phyloP scores from a whole-genome alignment of 441 rosid genomes.

The Francoa sonchifolia region DNA sequence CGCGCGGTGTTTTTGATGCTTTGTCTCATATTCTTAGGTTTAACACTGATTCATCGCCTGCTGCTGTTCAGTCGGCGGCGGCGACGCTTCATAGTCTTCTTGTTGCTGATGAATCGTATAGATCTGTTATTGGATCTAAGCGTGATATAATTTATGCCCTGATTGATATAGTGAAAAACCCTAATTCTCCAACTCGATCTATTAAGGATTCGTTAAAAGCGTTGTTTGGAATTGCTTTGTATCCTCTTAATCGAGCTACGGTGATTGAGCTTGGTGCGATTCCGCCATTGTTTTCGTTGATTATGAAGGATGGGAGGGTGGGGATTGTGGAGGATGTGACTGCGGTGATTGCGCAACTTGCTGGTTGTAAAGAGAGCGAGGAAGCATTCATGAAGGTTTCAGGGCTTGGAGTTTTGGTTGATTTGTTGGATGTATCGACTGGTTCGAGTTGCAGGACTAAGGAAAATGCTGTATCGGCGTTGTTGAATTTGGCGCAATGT shows the following conservation, averaged over 20 bases:
- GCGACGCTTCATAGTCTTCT: conserved; percentile 66
- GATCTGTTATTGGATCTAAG: conserved; percentile 69
- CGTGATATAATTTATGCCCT: conserved; percentile 71
- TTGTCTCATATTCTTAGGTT: no score
- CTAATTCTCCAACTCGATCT: conserved; percentile 52
- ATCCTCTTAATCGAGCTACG: conserved; percentile 47
- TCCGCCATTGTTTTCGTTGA: conserved; percentile 44
- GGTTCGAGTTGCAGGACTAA: conserved; percentile 47
- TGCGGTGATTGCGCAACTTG: conserved; percentile 81
- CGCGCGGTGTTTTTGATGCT: conserved; percentile 76
- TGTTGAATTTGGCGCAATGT: conserved; percentile 53
- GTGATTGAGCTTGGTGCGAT: conserved; percentile 55
- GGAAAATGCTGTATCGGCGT: conserved; percentile 65
- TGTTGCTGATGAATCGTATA: conserved; percentile 45
- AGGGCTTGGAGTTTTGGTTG: conserved; percentile 47
- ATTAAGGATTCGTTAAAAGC: conserved; percentile 76
- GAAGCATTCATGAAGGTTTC: conserved; percentile 45
- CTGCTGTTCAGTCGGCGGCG: conserved; percentile 67
- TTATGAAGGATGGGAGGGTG: conserved; percentile 53
- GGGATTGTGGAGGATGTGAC: conserved; percentile 87
- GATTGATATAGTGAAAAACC: conserved; percentile 35
- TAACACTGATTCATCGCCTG: no score
- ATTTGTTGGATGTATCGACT: conserved; percentile 60
- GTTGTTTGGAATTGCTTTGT: conserved; percentile 53
- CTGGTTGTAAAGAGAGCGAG: conserved; percentile 77